phyloP scores from a whole-genome alignment of 2,329 filamentous ascomycete species.

The Peltaster fructicola region DNA sequence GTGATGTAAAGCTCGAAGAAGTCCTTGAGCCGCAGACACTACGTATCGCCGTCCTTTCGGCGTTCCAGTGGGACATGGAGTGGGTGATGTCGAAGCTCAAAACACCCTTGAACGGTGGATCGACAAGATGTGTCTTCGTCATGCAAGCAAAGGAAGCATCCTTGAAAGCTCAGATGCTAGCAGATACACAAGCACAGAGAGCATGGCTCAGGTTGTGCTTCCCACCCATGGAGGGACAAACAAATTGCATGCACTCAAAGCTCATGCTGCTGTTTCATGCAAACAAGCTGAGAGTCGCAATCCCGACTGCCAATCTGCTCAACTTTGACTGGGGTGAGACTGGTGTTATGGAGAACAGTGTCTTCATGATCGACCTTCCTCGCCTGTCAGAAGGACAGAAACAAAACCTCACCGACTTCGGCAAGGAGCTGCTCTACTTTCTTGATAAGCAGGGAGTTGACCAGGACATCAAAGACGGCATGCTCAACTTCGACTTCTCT shows the following conservation, averaged over 20 bases:
- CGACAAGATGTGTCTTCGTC: slow-evolving; percentile 35
- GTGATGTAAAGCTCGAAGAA: slow-evolving; percentile 80
- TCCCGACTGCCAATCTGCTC: slow-evolving; percentile 76
- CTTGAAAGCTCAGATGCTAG: slow-evolving; percentile 16
- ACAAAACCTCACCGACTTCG: slow-evolving; percentile 37
- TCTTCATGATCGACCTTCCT: slow-evolving; percentile 87
- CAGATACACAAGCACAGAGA: slow-evolving; percentile 14
- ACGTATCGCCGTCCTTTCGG: slow-evolving; percentile 63
- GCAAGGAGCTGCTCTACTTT: slow-evolving; percentile 53
- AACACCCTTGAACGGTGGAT: slow-evolving; percentile 35
- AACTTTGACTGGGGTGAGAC: slow-evolving; percentile 80
- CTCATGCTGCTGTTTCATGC: slow-evolving; percentile 74
- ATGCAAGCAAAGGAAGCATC: slow-evolving; percentile 38
- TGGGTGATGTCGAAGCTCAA: slow-evolving; percentile 54
- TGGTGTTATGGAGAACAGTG: slow-evolving; percentile 70
- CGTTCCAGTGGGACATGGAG: slow-evolving; percentile 69
- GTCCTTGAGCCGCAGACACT: slow-evolving; percentile 58
- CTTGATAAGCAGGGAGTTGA: slow-evolving; percentile 48
- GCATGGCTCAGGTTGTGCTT: slow-evolving; percentile 50
- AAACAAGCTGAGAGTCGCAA: slow-evolving; percentile 55
- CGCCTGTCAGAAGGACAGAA: slow-evolving; percentile 23
- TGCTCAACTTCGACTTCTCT: slow-evolving; percentile 67
- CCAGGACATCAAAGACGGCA: slow-evolving; percentile 44
- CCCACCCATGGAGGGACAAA: slow-evolving; percentile 54
- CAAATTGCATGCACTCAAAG: slow-evolving; percentile 82